Percentiles rank a stretch among this genome's conserved stretches.
Conservation (phyloP, 257 asterid genomes). For the Primulina huaijiensis region DNA sequence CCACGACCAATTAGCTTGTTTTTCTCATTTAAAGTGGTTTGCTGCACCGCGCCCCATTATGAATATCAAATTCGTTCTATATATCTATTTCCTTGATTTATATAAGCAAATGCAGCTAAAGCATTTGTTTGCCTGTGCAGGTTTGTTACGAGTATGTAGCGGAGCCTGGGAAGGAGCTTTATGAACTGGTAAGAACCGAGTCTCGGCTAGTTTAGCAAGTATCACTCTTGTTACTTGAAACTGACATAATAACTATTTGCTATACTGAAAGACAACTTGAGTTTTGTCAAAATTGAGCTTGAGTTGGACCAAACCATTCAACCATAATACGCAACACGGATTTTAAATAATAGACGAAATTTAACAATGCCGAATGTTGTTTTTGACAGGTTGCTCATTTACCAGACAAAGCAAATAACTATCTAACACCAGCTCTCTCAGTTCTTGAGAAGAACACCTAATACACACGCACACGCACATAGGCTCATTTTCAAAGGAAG, state of each 20-base stretch:
- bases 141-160: slow-evolving; percentile 92
- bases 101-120: slow-evolving; percentile 16
- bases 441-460: slow-evolving; percentile 66
- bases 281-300: background rate
- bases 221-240: no score
- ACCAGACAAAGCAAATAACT: slow-evolving; percentile 97
- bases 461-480: no score
- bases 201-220: no score
- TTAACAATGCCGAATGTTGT: background rate
- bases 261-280: background rate
- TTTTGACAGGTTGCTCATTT: slow-evolving; percentile 80
- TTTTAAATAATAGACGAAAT: no score
- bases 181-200: slow-evolving; percentile 66
- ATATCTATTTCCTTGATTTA: background rate
- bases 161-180: slow-evolving; percentile 93
- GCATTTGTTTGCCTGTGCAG: slow-evolving; percentile 32
- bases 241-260: background rate
- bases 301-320: background rate
- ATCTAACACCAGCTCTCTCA: slow-evolving; percentile 93
- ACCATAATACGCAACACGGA: background rate
- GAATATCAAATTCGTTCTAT: background rate
- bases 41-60: background rate
- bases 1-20: background rate
- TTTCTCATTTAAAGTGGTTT: background rate
- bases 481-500: slow-evolving; percentile 7